Percentiles rank a stretch among this genome's conserved stretches.
These are phyloP conservation scores for Pichia nanzhaoensis DNA, from an alignment of 805 yeast species.

Conservation along the genomic window DNA sequence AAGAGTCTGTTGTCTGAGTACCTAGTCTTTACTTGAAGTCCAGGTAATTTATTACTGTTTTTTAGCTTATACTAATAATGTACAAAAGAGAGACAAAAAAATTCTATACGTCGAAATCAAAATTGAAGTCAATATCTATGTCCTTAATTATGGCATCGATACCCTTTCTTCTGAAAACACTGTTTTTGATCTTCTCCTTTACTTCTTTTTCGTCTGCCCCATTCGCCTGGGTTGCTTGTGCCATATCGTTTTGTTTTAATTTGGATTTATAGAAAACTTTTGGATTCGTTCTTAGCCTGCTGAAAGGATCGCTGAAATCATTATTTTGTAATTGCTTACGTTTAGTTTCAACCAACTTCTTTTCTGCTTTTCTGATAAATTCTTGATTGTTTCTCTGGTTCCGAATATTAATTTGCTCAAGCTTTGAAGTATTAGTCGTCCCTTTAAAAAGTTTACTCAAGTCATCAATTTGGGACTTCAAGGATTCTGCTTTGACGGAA, in stretches of 20 bases:
- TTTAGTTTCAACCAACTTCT: constrained; percentile 51
- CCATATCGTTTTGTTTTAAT: constrained; percentile 42
- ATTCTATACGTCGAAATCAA: constrained; percentile 13
- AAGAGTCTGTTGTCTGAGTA: constrained; percentile 44
- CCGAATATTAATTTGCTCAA: constrained; percentile 74
- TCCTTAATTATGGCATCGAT: constrained; percentile 27
- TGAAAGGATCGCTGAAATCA: constrained; percentile 63
- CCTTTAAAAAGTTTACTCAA: constrained; percentile 31
- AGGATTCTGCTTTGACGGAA: constrained; percentile 35
- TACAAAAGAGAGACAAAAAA: constrained; percentile 4
- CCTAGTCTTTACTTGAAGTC: constrained; percentile 21
- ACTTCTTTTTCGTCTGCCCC: constrained; percentile 40
- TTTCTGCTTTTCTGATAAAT: constrained; percentile 73
- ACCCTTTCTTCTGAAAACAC: constrained; percentile 26
- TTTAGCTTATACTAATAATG: background rate
- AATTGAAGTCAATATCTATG: constrained; percentile 25
- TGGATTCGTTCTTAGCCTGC: constrained; percentile 82
- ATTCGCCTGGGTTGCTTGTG: constrained; percentile 47
- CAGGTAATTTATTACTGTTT: background rate
- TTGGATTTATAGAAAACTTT: constrained; percentile 63
- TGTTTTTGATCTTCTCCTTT: constrained; percentile 26
- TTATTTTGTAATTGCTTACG: constrained; percentile 39
- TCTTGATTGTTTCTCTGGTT: constrained; percentile 78
- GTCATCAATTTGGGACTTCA: constrained; percentile 40
- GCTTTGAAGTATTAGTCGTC: constrained; percentile 36